A percentile compares a stretch with the other conserved stretches of the same genome.
Conservation (phyloP, 768 basidiomycete species). For the Phanerochaete sordida region DNA sequence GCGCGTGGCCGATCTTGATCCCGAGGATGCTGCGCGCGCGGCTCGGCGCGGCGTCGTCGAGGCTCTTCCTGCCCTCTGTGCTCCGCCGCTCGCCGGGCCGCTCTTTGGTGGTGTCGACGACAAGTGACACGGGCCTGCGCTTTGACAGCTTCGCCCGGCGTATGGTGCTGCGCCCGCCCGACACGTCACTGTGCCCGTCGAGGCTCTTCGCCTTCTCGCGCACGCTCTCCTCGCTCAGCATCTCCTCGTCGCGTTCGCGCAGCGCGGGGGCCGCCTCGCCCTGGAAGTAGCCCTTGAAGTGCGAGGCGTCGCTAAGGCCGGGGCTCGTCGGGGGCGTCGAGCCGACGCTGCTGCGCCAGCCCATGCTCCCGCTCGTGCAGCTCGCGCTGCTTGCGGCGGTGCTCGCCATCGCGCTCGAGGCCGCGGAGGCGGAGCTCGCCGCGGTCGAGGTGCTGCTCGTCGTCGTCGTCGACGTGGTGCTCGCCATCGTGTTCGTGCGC, state of each 20-base stretch:
- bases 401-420: background rate
- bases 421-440: background rate
- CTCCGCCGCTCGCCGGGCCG: background rate
- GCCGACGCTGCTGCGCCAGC: background rate
- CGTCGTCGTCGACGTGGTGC: background rate
- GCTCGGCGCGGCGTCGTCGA: background rate
- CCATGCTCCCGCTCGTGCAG: background rate
- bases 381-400: background rate
- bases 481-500: background rate
- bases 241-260: background rate
- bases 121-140: background rate
- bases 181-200: background rate
- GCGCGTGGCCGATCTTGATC: background rate
- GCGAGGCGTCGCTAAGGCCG: background rate
- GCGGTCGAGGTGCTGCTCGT: background rate
- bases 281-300: background rate
- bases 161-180: background rate
- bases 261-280: background rate
- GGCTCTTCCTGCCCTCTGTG: background rate
- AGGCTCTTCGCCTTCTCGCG: background rate
- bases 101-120: background rate
- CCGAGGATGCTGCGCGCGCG: constrained; percentile 5
- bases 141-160: background rate
- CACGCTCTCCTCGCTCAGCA: background rate
- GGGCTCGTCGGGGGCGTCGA: constrained; percentile 12